Evolutionary conservation across 345 rosid genomes (phyloP).

Genomic region (Cardamine resedifolia): DNA sequence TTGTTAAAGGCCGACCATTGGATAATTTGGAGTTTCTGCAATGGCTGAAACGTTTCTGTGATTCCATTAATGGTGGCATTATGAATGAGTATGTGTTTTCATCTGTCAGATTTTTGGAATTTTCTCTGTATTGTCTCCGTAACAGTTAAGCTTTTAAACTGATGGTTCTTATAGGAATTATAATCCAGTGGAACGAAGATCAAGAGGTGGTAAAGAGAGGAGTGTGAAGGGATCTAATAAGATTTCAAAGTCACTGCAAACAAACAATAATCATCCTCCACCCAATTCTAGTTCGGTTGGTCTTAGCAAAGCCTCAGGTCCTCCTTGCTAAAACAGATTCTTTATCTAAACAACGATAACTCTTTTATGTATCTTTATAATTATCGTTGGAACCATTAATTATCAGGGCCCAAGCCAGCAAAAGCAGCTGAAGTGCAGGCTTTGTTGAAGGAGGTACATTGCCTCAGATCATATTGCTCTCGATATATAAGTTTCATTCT

Average conservation of each 20-base stretch:
- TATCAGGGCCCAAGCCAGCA: conserved; percentile 58
- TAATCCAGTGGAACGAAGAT: conserved; percentile 84
- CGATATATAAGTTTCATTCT: background rate
- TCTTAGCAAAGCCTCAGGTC: conserved; percentile 28
- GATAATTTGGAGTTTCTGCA: conserved; percentile 99
- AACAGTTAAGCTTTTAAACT: background rate
- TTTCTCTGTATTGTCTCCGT: background rate
- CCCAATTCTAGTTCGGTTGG: conserved; percentile 27
- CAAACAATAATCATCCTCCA: conserved; percentile 49
- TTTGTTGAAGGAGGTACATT: conserved; percentile 72
- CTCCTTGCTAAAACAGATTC: background rate
- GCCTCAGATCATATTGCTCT: background rate
- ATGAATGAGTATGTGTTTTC: conserved; percentile 70
- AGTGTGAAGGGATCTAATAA: conserved; percentile 50
- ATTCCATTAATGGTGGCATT: conserved; percentile 93
- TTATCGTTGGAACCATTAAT: background rate
- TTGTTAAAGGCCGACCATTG: conserved; percentile 86
- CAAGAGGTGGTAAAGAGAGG: conserved; percentile 65
- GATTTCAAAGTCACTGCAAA: conserved; percentile 72
- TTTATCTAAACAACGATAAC: background rate
- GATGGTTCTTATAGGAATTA: conserved; percentile 60
- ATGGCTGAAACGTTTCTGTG: conserved; percentile 95
- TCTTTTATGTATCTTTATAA: background rate
- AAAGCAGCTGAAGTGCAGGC: conserved; percentile 56
- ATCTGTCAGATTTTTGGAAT: background rate